Evolutionary conservation across 2,329 filamentous ascomycete genomes (phyloP), one percentile per base, ranked within the genome.

Genomic region (Cordyceps pruinosa): DNA sequence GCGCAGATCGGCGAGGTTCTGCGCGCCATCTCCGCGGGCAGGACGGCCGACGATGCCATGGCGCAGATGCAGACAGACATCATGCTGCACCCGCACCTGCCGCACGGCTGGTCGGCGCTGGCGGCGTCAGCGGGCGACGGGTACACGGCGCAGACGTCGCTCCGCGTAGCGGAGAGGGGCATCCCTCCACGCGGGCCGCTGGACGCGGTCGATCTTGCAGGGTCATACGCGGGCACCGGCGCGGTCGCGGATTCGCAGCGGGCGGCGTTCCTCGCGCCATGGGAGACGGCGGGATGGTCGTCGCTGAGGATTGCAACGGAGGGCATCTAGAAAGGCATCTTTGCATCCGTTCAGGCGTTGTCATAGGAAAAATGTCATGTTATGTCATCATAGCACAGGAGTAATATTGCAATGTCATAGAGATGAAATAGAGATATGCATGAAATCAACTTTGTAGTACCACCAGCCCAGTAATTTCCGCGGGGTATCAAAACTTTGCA

Each of bases 251-350:
- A 96, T 77, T 87, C 89, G 23, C 88, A 96, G 71, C 82, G 81
- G 61, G 87, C 88, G 7, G 81, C 91, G 46, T 81, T 94, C 70
- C 71, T 95, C 63, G 89, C 92, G 37, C 94, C 94, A 6, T 97
- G 93, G 92, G 77, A 74, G 58, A 70, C 62, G 44, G 74, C 74
- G 23, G 86, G 85, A 0, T 94, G 90, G 90, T 73, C 75, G 57
- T 79, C 77, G 2, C 66, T 89, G 64, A 72, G 65, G 25, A 56
- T 57, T 45, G 65, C 65, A 10, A 68, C 69, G 12, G 64, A 64
- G 45, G 62, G 62, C 4, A 39, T 59, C 3, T 49, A 56, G 26
- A 39, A 5, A 42, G 21, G 21, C 44, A 37, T 50, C 5, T 2
- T 3, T 28, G 21, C 44, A 37, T 50, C 5, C 5, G 5, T 23